Evolutionary conservation across 768 basidiomycete species (phyloP), one percentile per base, ranked within the genome.

Genomic region (Austroboletus eburneus): DNA sequence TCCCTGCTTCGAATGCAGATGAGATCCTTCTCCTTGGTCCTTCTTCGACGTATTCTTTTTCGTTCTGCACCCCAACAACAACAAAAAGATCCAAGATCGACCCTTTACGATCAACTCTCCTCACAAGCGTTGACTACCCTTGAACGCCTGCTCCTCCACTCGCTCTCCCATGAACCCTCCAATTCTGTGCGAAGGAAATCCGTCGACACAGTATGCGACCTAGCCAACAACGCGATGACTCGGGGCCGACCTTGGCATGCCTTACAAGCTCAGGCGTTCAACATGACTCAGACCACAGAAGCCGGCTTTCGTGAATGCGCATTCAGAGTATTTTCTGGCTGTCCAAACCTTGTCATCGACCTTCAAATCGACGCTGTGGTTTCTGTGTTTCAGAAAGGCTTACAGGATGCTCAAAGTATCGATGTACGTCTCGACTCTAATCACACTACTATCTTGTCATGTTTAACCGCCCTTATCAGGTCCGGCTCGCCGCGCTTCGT

Each of bases 1-100:
- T n/a, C 27, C 25, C 20, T 33, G 21, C 44, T 44, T 49, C 44
- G 38, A 56, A 48, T 49, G 24, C 50, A 89, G 87, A 91, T 91
- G 88, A 81, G 87, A 23, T 86, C 85, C 0, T 90, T 91, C 66
- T 87, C 88, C 2, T 72, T 90, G 23, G 87, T 91, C 9, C 78
- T 91, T 24, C 76, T 90, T 23, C 80, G 89, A 9, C 79, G 89
- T 5, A 74, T 91, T 4, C 77, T 89, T 24, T 91, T 91, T 64
- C 79, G 87, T 7, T 57, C 82, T 0, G 67, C 78, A 2, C 77
- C 63, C 0, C 54, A 62, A 27, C 66, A 54, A 39, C 69, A 57
- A 16, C 56, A 54, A 38, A 72, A 65, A 54, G 60, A 58, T 8
- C 65, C 69, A 14, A 69, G 75, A n/a, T 63, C 77, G n/a, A 77